Percentiles rank a stretch among this genome's conserved stretches.
phyloP scores from a whole-genome alignment of 345 rosid genomes.

The Kernera saxatilis region DNA sequence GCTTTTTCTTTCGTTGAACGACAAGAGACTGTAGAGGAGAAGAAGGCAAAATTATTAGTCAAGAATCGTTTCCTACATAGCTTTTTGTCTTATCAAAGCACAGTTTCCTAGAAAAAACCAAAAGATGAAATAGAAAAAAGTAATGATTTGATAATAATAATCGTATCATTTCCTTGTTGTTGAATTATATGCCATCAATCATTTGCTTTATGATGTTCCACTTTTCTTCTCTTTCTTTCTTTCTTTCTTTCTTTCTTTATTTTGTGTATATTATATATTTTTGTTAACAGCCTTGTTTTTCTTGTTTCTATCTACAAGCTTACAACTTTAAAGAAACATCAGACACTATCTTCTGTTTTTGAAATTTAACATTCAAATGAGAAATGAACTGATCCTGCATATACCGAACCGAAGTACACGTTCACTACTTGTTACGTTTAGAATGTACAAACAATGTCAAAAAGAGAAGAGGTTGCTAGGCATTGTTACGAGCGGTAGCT shows the following conservation, averaged over 20 bases:
- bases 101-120: conserved; percentile 8
- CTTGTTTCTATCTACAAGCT: not conserved
- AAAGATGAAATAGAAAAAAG: conserved; percentile 12
- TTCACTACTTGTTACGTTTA: not conserved
- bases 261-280: conserved; percentile 1
- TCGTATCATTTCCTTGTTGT: conserved; percentile 30
- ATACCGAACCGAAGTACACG: not conserved
- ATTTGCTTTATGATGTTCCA: conserved; percentile 25
- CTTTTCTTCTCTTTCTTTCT: conserved; percentile 22
- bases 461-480: not conserved
- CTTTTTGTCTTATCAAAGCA: conserved; percentile 32
- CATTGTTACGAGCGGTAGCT: not conserved
- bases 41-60: conserved; percentile 17
- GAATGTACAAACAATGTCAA: not conserved
- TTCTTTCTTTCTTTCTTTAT: conserved; percentile 1
- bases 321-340: not conserved
- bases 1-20: conserved; percentile 23
- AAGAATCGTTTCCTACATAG: conserved; percentile 7
- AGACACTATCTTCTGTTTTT: not conserved
- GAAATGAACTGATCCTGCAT: not conserved
- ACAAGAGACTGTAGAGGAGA: conserved; percentile 3
- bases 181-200: conserved; percentile 33
- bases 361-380: not conserved
- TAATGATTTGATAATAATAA: conserved; percentile 33
- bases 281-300: conserved; percentile 1